Base-by-base conservation (phyloP, 2,329 filamentous ascomycete species). In the Talaromyces rugulosus region DNA sequence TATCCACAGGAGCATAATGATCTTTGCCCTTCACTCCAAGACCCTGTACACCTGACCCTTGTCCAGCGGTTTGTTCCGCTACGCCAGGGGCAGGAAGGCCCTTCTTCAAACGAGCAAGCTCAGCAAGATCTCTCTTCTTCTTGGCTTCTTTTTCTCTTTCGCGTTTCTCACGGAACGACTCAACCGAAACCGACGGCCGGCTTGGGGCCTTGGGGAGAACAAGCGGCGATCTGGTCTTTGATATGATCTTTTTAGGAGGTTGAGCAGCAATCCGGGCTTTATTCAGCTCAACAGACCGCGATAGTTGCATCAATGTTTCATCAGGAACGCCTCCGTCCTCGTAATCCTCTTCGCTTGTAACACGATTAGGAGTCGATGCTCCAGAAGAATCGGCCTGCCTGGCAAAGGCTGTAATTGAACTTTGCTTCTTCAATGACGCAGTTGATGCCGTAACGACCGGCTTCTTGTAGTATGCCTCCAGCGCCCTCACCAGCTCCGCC, bases 31-130 rank as follows among this genome's bases (percentile, higher is more conserved):
- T 80, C 1, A 92, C 81, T 40, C 89, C 85, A 56, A 47, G 44
- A 96, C 83, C 88, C 65, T 85, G 83, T 9, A 95, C 78, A 23
- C 90, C 92, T 62, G 91, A 95, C 2, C 91, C 91, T 72, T 92
- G 91, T 62, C 91, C 89, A 8, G 84, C 79, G n/a, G 87, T 87
- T 34, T 84, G 82, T 54, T 80, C 74, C 28, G 78, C 72, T 67
- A 83, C 78, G 62, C 83, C 80, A 57, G 82, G 78, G 6, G 85
- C 75, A 53, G 84, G 69, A 58, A 72, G 58, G 56, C 75, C 77
- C 67, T 79, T 87, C 74, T 87, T 89, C 6, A 91, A 86, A 65
- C 83, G 85, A 2, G 90, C 90, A 67, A 93, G 85, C 14, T 85
- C 85, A 62, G 88, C 89, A 12, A 87, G 86, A 71, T 93, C 89